Base-by-base conservation (phyloP, 306 rosid species). In the Coriaria nepalensis region DNA sequence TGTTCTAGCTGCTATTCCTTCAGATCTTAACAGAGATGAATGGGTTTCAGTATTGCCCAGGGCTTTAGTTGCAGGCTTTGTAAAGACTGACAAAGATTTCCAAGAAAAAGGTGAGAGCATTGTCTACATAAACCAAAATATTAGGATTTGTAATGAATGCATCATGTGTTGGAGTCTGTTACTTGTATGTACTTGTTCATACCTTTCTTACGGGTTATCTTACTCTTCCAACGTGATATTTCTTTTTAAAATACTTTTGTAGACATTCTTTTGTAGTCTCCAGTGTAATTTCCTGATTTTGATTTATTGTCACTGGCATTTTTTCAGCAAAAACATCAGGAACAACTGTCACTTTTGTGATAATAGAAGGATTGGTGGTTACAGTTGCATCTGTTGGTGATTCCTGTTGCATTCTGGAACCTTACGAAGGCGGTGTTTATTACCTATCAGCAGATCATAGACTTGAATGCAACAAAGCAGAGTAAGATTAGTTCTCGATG, bases 321-420 rank as follows among this genome's bases (percentile, higher is more conserved):
- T 60, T 60, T 49, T 41, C 87, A 87, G 96, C 68, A 51, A 79
- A 77, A 78, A 82, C 73, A 59, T 92, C 99, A n/a, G 99, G 99
- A 73, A 92, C 99, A 49, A 92, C 96, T 12, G 96, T 75, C 55
- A 92, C 99, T 64, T 92, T 92, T 73, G 87, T 80, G 67, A 82
- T 92, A 60, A 75, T 92, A 44, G 99, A 86, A 68, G 99, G 99
- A 63, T 92, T 94, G 99, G 74, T 86, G 55, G 56, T 92, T 50
- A 79, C 99, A 14, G 99, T 86, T 73, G 99, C 99, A 46, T 92
- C 99, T 50, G 99, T 92, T 59, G 99, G 99, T 4, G 99, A 92
- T 76, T 92, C 99, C 61, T 93, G 94, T 52, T 82, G 99, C 41
- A 55, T 83, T 47, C 84, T 92, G 63, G 96, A 82, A 72, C 77